Conservation (phyloP, 1,139 yeast species). For the Pichia sp. region DNA sequence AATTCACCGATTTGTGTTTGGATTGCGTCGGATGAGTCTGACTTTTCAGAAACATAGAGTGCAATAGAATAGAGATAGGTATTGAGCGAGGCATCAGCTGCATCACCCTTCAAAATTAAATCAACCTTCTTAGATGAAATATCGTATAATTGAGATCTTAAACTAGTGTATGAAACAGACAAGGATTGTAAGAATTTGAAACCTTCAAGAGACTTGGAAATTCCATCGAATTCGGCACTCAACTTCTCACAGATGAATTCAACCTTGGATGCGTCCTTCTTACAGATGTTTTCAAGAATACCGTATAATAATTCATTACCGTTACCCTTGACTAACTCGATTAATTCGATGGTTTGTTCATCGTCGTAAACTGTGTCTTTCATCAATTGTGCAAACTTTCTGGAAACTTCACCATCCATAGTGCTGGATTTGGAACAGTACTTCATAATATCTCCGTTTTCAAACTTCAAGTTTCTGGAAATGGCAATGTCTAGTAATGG, state of each 20-base stretch:
- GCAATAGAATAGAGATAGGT: conserved; percentile 12
- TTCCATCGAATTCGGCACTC: neutral
- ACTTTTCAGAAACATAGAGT: neutral
- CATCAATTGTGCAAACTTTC: conserved; percentile 5
- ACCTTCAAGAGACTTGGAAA: conserved; percentile 9
- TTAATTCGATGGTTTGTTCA: conserved; percentile 3
- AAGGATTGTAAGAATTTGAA: conserved; percentile 19
- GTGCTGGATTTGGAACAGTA: neutral
- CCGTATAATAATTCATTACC: neutral
- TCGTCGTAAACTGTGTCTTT: neutral
- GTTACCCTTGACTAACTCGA: neutral
- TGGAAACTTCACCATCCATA: neutral
- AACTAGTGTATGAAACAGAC: neutral
- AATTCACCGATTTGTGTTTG: conserved; percentile 5
- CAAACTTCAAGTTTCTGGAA: conserved; percentile 4
- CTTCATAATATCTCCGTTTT: neutral
- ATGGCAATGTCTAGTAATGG: conserved; percentile 10
- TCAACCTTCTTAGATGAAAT: conserved; percentile 12
- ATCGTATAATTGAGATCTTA: conserved; percentile 6
- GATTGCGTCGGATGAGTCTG: no score
- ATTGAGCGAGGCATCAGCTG: conserved; percentile 7
- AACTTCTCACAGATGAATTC: neutral
- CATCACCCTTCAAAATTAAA: conserved; percentile 4
- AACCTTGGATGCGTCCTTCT: neutral
- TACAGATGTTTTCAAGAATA: conserved; percentile 5